Base-by-base conservation (phyloP, 2,329 filamentous ascomycete genomes). In the Sporothrix pseudoabietina region DNA sequence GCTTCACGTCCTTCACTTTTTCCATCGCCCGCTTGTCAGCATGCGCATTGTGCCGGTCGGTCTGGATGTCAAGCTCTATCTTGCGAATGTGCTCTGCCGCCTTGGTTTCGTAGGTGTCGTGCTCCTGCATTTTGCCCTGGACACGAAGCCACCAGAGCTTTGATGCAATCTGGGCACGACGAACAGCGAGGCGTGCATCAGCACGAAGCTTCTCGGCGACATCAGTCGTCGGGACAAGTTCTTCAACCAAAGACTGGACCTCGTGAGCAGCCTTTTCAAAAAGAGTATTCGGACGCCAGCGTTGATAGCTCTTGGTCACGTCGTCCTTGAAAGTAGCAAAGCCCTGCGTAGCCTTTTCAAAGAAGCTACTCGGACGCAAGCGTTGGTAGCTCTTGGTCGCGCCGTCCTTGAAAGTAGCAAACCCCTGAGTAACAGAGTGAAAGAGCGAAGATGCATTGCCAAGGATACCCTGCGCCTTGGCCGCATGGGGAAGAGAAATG, bases 71-170 rank as follows among this genome's bases (percentile, higher is more conserved):
- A 4, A 44, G 19, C 35, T 76, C 72, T n/a, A 74, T 55, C 14
- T 66, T 44, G 16, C 26, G 47, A 1, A 77, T 54, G 44, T 72
- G 74, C 9, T 44, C 3, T 5, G 44, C 32, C 10, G 76, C 75
- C 71, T 77, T 75, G 0, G 69, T 65, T 44, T 61, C 66, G 59
- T 77, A 77, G 1, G 16, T 30, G 1, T 72, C 74, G 52, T 75
- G 71, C 63, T 77, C 74, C 8, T 57, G 57, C 9, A 9, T n/a
- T 57, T 74, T 73, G 5, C 76, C 76, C 35, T 59, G 74, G 1
- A 75, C 22, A n/a, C 68, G 75, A 26, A 77, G 71, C 76, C 76
- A 77, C 76, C 76, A 75, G 22, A 77, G 71, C 71, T 74, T 75
- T 16, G 76, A 76, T 9, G 71, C 44, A 19, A 77, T 74, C 72